Percentiles rank a stretch among this genome's conserved stretches.
Conservation (phyloP, 768 basidiomycete species). For the Russula abietina region DNA sequence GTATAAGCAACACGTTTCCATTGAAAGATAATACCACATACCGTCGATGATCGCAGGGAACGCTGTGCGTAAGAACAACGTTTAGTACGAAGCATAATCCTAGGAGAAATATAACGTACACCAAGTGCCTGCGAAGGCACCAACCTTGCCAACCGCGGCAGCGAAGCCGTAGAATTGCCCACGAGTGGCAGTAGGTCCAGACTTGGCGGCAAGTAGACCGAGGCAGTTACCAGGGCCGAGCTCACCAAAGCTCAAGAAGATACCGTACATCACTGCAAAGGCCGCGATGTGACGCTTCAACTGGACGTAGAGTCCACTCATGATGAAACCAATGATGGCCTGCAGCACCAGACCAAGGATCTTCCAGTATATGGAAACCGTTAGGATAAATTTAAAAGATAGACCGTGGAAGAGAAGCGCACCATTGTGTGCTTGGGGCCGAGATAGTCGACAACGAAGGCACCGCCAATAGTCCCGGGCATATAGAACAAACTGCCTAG, state of each 20-base stretch:
- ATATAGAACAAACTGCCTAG: slow-evolving; percentile 52
- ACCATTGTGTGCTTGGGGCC: slow-evolving; percentile 77
- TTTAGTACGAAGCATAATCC: not conserved
- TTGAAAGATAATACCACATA: slow-evolving; percentile 27
- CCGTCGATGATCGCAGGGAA: slow-evolving; percentile 64
- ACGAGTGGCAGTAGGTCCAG: slow-evolving; percentile 75
- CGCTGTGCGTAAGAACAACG: slow-evolving; percentile 33
- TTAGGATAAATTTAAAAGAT: not conserved
- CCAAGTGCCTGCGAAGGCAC: slow-evolving; percentile 81
- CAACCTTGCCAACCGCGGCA: slow-evolving; percentile 80
- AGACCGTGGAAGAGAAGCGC: slow-evolving; percentile 14
- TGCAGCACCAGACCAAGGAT: slow-evolving; percentile 63
- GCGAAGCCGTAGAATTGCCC: slow-evolving; percentile 84
- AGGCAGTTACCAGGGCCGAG: slow-evolving; percentile 83
- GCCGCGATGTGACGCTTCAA: slow-evolving; percentile 61
- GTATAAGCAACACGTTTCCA: slow-evolving; percentile 2
- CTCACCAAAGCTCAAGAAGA: slow-evolving; percentile 88
- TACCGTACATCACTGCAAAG: slow-evolving; percentile 83
- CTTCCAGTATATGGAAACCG: slow-evolving; percentile 43
- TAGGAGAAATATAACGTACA: slow-evolving; percentile 37
- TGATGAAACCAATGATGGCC: slow-evolving; percentile 77
- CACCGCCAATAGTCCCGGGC: slow-evolving; percentile 67
- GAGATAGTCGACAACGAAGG: slow-evolving; percentile 68
- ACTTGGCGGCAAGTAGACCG: slow-evolving; percentile 78
- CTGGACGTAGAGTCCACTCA: slow-evolving; percentile 73